Base-by-base conservation (phyloP, 352 stramenopile genomes). In the Phytophthora palmivora region DNA sequence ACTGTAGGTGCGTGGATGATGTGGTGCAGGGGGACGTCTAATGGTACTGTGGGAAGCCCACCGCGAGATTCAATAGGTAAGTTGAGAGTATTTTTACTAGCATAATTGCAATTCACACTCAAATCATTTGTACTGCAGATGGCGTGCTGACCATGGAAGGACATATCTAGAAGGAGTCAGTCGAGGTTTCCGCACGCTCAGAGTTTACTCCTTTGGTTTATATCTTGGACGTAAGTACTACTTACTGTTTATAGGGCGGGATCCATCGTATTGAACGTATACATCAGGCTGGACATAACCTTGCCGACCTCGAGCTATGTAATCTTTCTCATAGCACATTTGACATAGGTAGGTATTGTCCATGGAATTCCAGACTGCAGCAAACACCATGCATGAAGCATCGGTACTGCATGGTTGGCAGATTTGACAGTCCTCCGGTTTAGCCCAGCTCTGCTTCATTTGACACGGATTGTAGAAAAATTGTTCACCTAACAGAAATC, bases 401-500 rank as follows among this genome's bases (percentile, higher is more conserved):
- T 16, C 46, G 49, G 18, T 42, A 21, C 33, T 50, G 32, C 80
- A 92, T 1, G 28, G 14, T 4, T 52, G 36, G 30, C 80, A 92
- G 11, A 83, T 53, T 22, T 74, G 64, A 26, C 80, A 92, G 6
- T 87, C 81, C 9, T 74, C 63, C 0, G 81, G 82, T 9, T 62
- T 69, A 12, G 82, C 63, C 82, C 85, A 94, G 38, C 57, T 80
- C 52, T 92, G 82, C 6, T 62, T 51, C 70, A 87, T 84, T 22
- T 28, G 59, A 53, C 47, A 68, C 12, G 81, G 79, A 45, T 92
- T 84, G 72, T 88, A 94, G 58, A 84, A 94, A 67, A 79, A 90
- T n/a, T 50, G 50, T 34, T 88, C 77, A 24, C 63, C 79, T 89
- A 51, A 22, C 26, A 58, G 32, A 59, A 36, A 47, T 30, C 21